A percentile compares a stretch with the other conserved stretches of the same genome.
Conservation (phyloP, 1,139 yeast genomes). For the Candida smagusa region DNA sequence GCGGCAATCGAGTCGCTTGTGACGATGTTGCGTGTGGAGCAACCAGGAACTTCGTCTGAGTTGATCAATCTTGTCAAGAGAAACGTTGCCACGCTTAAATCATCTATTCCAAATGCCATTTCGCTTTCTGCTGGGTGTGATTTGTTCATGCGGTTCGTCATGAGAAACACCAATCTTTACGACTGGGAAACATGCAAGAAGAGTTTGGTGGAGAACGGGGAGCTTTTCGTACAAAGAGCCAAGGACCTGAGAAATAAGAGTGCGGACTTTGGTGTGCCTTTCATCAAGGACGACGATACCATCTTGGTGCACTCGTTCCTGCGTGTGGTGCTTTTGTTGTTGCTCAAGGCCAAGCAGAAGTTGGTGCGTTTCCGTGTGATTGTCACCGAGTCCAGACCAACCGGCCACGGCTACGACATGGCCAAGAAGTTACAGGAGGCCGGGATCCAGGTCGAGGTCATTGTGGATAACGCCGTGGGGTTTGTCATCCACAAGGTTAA, state of each 20-base stretch:
- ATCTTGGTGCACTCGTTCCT: slow-evolving; percentile 90
- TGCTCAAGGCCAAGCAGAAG: slow-evolving; percentile 65
- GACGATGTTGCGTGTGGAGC: slow-evolving; percentile 72
- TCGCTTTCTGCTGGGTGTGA: slow-evolving; percentile 98
- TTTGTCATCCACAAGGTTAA: slow-evolving; percentile 88
- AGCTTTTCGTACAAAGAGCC: slow-evolving; percentile 86
- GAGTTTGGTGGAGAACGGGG: slow-evolving; percentile 91
- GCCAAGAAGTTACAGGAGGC: slow-evolving; percentile 63
- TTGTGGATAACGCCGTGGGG: slow-evolving; percentile 90
- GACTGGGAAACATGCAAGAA: slow-evolving; percentile 96
- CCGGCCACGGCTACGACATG: slow-evolving; percentile 75
- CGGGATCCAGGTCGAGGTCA: slow-evolving; percentile 89
- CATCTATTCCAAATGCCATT: slow-evolving; percentile 83
- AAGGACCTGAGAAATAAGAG: slow-evolving; percentile 84
- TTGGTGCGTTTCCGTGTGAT: slow-evolving; percentile 83
- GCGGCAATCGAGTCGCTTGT: slow-evolving; percentile 97
- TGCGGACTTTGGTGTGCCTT: slow-evolving; percentile 84
- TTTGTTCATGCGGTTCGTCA: slow-evolving; percentile 87
- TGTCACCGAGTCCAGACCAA: slow-evolving; percentile 90
- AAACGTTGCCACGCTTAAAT: slow-evolving; percentile 71
- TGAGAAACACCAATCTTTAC: slow-evolving; percentile 82
- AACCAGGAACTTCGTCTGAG: slow-evolving; percentile 92
- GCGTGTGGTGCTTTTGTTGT: slow-evolving; percentile 79
- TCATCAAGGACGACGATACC: slow-evolving; percentile 89
- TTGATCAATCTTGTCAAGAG: slow-evolving; percentile 75